Evolutionary conservation across 768 basidiomycete genomes (phyloP), one percentile per base, ranked within the genome.

Genomic region (Suillus alpinus): DNA sequence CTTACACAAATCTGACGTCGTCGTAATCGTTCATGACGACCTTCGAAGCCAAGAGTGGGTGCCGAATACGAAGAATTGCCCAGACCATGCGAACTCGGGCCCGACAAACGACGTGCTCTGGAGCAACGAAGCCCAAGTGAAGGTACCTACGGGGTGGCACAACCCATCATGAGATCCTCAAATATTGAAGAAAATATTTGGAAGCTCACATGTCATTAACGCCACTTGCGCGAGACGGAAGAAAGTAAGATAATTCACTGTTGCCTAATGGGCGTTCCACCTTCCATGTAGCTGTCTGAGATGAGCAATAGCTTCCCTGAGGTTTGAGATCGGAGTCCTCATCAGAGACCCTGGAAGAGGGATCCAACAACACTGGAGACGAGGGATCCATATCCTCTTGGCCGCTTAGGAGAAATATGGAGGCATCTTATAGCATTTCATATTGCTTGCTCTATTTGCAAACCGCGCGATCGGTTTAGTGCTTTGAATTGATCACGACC

Each of bases 201-300:
- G 7, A 18, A 39, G 69, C 84, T 62, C 67, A 92, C 92, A 95
- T 94, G 70, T 95, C 92, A 66, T 95, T 95, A 37, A 94, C 92
- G 5, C 90, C 90, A 57, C 78, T 83, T 49, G 86, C 86, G n/a
- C 92, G 80, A 3, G 86, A 86, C 3, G 90, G 92, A 10, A 94
- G 79, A 70, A 83, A 94, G 73, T 93, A 95, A 1, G 89, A 91
- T 8, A 82, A 72, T 73, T 94, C 92, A 26, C 85, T 91, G 60
- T 91, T 85, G 5, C 91, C 90, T 53, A 94, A 75, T 59, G 69
- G 77, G 29, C 89, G 82, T 68, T 88, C 82, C 58, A 60, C 50
- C 6, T 44, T 29, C 31, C 37, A 58, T 44, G 40, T 26, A 20
- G 40, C 57, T 60, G 40, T 18, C 53, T 39, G 53, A 39, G 23